A percentile compares a stretch with the other conserved stretches of the same genome.
Evolutionary conservation across 148 eudicot species (phyloP).

Genomic region (Rhododendron simsii): DNA sequence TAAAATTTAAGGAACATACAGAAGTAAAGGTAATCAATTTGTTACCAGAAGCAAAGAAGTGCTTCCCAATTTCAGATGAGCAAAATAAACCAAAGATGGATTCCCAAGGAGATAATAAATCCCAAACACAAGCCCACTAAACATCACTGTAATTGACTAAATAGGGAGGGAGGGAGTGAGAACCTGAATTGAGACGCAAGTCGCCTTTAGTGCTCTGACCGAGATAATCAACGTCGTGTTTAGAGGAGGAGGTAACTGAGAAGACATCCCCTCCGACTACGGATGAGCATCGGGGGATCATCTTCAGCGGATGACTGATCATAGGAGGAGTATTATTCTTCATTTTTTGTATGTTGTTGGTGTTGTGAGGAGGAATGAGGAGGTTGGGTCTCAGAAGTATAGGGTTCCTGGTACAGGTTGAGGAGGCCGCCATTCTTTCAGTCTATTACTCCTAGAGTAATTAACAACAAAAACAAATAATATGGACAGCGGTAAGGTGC

Average conservation of each 20-base stretch:
- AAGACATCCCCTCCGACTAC: conserved; percentile 37
- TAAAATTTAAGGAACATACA: neutral
- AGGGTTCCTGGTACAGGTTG: neutral
- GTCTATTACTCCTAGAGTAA: too few relatives aligned
- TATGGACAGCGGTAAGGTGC: neutral
- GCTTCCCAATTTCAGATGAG: neutral
- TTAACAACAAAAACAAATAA: neutral
- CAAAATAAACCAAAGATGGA: neutral
- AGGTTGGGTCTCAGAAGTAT: neutral
- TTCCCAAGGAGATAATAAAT: neutral
- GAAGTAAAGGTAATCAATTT: neutral
- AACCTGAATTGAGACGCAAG: conserved; percentile 43
- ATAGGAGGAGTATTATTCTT: neutral
- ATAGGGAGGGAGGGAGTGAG: neutral
- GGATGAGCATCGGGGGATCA: conserved; percentile 20
- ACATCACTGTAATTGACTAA: neutral
- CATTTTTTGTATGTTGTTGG: neutral
- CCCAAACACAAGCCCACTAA: neutral
- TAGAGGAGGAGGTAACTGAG: conserved; percentile 41
- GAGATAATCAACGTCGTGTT: conserved; percentile 64
- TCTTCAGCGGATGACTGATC: neutral
- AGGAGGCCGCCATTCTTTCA: neutral
- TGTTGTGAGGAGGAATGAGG: neutral
- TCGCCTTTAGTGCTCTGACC: conserved; percentile 95
- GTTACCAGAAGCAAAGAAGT: neutral